Base-by-base conservation (phyloP, 495 filamentous ascomycete species). In the Trichocladium uniseriatum region DNA sequence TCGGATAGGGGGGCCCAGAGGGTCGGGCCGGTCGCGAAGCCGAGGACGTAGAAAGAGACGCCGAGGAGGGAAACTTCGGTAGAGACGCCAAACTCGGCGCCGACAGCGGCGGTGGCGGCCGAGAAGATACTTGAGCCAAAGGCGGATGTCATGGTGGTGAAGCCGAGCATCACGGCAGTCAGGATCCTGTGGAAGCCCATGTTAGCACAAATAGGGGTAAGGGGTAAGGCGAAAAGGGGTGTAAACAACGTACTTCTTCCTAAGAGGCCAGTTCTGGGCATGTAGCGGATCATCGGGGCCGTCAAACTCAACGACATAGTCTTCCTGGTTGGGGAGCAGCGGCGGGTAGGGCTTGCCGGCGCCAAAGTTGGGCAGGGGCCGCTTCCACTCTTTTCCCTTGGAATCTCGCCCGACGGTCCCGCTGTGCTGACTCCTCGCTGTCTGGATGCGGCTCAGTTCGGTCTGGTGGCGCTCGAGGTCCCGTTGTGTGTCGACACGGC, bases 231-330 rank as follows among this genome's bases (percentile, higher is more conserved):
- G 13, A 3, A 11, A n/a, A 11, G 24, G 21, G 13, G 71, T 39
- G n/a, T n/a, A n/a, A n/a, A 22, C 11, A 18, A 60, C 78, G 43
- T 65, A 85, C 82, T 94, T 94, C 68, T 84, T 88, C 51, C 58
- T 74, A 21, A 84, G 59, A 0, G 83, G 72, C 89, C 89, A 95
- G 64, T 94, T 94, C 65, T 85, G 82, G 0, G 87, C 83, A 64
- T 94, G 84, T 37, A 84, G 57, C 9, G 86, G 87, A 62, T 95
- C 88, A 54, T 87, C 75, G 1, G 77, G 79, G 0, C 87, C 86
- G 42, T 82, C 79, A 53, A 94, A 94, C 55, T 91, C 89, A 15
- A 95, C 89, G 2, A 94, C 86, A 69, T 92, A 94, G 49, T 84
- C 80, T 56, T 92, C 89, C 55, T 76, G 74, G 19, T 78, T 78